A percentile compares a stretch with the other conserved stretches of the same genome.
These are phyloP conservation scores for Quercus dentata DNA, from an alignment of 306 rosid species.

Conservation along the genomic window DNA sequence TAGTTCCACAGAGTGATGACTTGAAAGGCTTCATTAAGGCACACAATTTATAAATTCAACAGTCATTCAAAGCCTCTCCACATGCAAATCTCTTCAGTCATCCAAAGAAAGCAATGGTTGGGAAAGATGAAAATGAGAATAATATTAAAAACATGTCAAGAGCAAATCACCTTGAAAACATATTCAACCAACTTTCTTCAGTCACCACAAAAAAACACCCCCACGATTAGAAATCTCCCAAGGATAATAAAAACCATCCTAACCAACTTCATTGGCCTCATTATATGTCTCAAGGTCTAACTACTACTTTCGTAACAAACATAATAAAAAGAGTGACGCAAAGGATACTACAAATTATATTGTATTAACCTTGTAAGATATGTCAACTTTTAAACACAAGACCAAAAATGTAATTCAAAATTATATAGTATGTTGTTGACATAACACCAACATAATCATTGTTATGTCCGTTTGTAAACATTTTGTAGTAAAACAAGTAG, in stretches of 20 bases:
- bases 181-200: not conserved
- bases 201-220: not conserved
- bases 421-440: too few species aligned
- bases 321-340: not conserved
- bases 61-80: not conserved
- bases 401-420: too few species aligned
- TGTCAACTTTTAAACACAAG: too few species aligned
- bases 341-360: too few species aligned
- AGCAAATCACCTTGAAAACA: not conserved
- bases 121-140: not conserved
- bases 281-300: not conserved
- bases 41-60: not conserved
- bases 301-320: not conserved
- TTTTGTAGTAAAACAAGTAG: too few species aligned
- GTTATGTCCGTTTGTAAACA: too few species aligned
- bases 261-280: not conserved
- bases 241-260: not conserved
- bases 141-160: not conserved
- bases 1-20: not conserved
- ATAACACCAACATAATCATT: too few species aligned
- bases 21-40: too few species aligned
- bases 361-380: too few species aligned
- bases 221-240: not conserved
- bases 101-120: not conserved
- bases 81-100: not conserved